phyloP scores from a whole-genome alignment of 805 yeast genomes.

The Barnettozyma pratensis region DNA sequence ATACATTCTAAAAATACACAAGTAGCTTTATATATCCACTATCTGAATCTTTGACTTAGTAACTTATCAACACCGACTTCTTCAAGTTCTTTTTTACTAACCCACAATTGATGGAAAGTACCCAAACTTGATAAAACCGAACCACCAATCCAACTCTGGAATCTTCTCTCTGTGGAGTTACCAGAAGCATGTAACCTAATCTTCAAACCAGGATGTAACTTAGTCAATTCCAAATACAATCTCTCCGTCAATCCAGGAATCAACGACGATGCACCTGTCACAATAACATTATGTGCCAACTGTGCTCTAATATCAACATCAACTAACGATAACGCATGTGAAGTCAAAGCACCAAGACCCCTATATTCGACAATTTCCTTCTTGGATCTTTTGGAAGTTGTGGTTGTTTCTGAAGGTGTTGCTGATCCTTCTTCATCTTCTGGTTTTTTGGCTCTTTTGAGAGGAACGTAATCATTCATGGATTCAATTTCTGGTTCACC shows the following conservation, averaged over 20 bases:
- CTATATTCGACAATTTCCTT: slow-evolving; percentile 23
- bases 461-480: slow-evolving; percentile 67
- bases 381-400: slow-evolving; percentile 25
- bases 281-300: slow-evolving; percentile 80
- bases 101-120: slow-evolving; percentile 95
- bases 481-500: slow-evolving; percentile 44
- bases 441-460: slow-evolving; percentile 46
- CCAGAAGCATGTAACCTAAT: slow-evolving; percentile 82
- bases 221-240: slow-evolving; percentile 62
- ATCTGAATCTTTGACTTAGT: slow-evolving; percentile 78
- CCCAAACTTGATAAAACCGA: slow-evolving; percentile 84
- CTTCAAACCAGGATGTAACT: slow-evolving; percentile 76
- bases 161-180: slow-evolving; percentile 67
- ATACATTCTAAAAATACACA: not conserved
- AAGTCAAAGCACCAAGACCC: slow-evolving; percentile 58
- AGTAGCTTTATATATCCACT: slow-evolving; percentile 5
- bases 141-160: slow-evolving; percentile 90
- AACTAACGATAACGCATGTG: slow-evolving; percentile 48
- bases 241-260: slow-evolving; percentile 80
- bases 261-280: slow-evolving; percentile 80
- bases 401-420: slow-evolving; percentile 15
- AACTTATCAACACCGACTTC: slow-evolving; percentile 84
- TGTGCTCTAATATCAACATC: slow-evolving; percentile 85
- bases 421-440: slow-evolving; percentile 27
- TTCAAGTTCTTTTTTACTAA: slow-evolving; percentile 77